Conservation (phyloP, 2,329 filamentous ascomycete species). For the Penicillium sp. region DNA sequence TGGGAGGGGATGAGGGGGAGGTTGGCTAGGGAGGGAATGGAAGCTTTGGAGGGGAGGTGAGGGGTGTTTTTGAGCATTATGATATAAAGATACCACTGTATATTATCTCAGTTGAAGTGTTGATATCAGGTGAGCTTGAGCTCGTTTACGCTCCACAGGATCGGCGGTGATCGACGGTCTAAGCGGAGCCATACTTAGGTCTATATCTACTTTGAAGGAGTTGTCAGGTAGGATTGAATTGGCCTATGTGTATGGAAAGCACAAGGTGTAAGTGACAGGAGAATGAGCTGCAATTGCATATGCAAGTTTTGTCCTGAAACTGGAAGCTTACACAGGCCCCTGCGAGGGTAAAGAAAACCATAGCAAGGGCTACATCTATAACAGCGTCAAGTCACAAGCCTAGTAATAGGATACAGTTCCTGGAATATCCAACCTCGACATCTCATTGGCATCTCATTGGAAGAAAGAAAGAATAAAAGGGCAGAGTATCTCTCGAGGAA, state of each 20-base stretch:
- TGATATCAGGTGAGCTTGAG: too few relatives aligned
- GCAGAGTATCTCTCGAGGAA: neutral
- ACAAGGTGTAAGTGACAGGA: too few relatives aligned
- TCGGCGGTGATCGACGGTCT: neutral
- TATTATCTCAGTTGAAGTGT: too few relatives aligned
- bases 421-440: neutral
- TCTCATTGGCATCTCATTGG: neutral
- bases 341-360: neutral
- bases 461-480: neutral
- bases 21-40: constrained; percentile 22
- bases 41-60: constrained; percentile 11
- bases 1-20: constrained; percentile 56
- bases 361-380: neutral
- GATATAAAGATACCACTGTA: too few relatives aligned
- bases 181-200: neutral
- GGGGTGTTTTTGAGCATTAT: too few relatives aligned
- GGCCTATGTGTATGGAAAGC: too few relatives aligned
- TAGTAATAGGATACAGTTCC: neutral
- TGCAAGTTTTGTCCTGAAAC: neutral
- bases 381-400: neutral
- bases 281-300: neutral
- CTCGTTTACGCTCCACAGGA: neutral
- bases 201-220: neutral
- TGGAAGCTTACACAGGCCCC: neutral
- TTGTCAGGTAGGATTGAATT: too few relatives aligned